phyloP scores from a whole-genome alignment of 768 basidiomycete genomes.

The Amyloporia xantha region DNA sequence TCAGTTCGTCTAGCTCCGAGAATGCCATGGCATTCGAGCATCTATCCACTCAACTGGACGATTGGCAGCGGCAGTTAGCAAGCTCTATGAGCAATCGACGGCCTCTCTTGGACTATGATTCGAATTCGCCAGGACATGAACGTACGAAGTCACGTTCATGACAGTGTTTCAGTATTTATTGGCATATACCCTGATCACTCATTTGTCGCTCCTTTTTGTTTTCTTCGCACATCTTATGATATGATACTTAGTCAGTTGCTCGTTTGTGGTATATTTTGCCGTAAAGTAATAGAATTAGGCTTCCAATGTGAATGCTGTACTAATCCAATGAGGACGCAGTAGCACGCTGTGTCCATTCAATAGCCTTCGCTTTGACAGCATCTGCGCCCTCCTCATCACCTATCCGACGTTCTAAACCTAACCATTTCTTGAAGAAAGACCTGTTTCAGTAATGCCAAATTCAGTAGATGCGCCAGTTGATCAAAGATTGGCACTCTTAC shows the following conservation, averaged over 20 bases:
- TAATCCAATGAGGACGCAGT: conserved; percentile 31
- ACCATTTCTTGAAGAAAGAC: conserved; percentile 97
- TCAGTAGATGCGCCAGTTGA: neutral
- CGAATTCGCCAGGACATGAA: conserved; percentile 45
- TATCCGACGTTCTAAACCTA: conserved; percentile 76
- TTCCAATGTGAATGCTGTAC: conserved; percentile 5
- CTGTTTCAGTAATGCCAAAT: conserved; percentile 29
- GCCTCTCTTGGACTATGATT: conserved; percentile 67
- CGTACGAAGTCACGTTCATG: conserved; percentile 54
- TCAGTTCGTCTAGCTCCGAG: conserved; percentile 78
- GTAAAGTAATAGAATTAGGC: conserved; percentile 17
- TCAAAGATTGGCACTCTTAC: conserved; percentile 40
- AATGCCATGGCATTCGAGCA: conserved; percentile 72
- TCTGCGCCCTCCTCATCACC: conserved; percentile 83
- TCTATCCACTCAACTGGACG: conserved; percentile 75
- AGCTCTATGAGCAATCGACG: conserved; percentile 72
- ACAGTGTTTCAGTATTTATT: conserved; percentile 26
- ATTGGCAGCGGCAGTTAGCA: conserved; percentile 80
- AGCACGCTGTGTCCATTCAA: conserved; percentile 83
- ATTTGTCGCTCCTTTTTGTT: conserved; percentile 41
- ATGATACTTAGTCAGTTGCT: conserved; percentile 29
- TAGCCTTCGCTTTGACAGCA: conserved; percentile 78
- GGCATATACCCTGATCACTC: conserved; percentile 39
- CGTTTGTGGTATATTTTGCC: conserved; percentile 26
- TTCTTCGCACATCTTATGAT: conserved; percentile 32